These are phyloP conservation scores for Pythium folliculosum DNA, from an alignment of 352 stramenopile species.

Conservation along the genomic window DNA sequence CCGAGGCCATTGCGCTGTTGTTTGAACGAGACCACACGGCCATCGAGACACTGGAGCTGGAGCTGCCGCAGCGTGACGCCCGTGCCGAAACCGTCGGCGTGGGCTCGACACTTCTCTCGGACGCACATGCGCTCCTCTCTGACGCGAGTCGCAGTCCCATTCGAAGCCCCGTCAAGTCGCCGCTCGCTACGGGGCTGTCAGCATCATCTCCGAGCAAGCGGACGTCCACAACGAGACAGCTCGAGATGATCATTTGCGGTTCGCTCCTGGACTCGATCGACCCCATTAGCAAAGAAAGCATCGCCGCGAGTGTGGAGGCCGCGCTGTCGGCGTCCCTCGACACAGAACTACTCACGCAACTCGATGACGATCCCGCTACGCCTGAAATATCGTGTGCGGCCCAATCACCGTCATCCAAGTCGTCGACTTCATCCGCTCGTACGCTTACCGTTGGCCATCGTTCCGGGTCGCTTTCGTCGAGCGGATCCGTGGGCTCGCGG, in stretches of 20 bases:
- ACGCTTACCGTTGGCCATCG: slow-evolving; percentile 1
- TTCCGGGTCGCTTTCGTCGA: slow-evolving; percentile 19
- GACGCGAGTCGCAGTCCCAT: slow-evolving; percentile 8
- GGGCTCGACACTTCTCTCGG: not conserved
- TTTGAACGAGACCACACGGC: slow-evolving; percentile 54
- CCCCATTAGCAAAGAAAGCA: not conserved
- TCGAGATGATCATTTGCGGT: slow-evolving; percentile 35
- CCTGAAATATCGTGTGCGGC: not conserved
- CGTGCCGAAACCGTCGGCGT: not conserved
- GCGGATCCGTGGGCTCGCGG: not conserved
- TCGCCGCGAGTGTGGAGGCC: not conserved
- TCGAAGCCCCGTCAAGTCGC: slow-evolving; percentile 18
- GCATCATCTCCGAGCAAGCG: slow-evolving; percentile 19
- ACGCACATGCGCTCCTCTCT: not conserved
- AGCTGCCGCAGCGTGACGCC: slow-evolving; percentile 28
- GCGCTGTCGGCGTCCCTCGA: slow-evolving; percentile 6
- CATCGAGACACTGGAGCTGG: slow-evolving; percentile 38
- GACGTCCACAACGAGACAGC: slow-evolving; percentile 21
- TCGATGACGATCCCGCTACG: slow-evolving; percentile 4
- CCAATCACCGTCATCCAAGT: slow-evolving; percentile 15
- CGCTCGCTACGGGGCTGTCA: not conserved
- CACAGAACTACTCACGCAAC: slow-evolving; percentile 12
- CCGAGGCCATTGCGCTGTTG: slow-evolving; percentile 45
- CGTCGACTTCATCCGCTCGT: slow-evolving; percentile 2
- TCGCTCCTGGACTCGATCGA: slow-evolving; percentile 3